Evolutionary conservation across 225 moss, liverwort and hornwort genomes (phyloP), one percentile per base, ranked within the genome.

Genomic region (Physcomitrium patens): DNA sequence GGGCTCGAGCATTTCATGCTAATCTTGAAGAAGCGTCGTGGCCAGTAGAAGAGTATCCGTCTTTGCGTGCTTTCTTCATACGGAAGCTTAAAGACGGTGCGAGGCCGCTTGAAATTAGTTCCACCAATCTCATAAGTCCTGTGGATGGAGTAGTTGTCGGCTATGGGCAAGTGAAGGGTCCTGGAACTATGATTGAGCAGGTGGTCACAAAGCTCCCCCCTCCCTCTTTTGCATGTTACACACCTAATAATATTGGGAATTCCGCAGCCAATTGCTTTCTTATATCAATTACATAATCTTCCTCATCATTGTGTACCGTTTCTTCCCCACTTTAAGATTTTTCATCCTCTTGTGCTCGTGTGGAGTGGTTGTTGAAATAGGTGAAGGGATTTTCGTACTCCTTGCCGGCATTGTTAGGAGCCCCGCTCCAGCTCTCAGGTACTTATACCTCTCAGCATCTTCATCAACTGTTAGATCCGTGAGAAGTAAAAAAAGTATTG

Each of bases 321-420:
- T 24, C 24, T 24, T 24, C 5, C 31, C 31, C 5, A 37, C 31
- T 1, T 3, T 4, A 37, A 37, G 27, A 48, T 55, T 22, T 44
- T 44, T 16, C 31, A 74, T 65, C 53, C 57, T 58, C 51, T 70
- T 56, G 52, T 70, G 50, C 45, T 68, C 65, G 72, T 59, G 60
- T 52, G 12, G 37, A 16, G 72, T 3, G 48, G 16, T 26, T 56
- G 63, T 47, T 68, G 64, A 79, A 87, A 76, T 94, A 96, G 89
- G 94, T 96, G 63, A 96, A 96, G 80, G 96, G 96, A 3, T 92
- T 96, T 68, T 96, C 96, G 3, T 96, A 96, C 65, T 96, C 96
- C 17, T 87, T 96, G 68, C 85, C 88, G 22, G 86, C 89, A 54
- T 87, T 96, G 28, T 90, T 96, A 58, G 96, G 96, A 78, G 78